These are phyloP conservation scores for Trichocladium antarcticum DNA, from an alignment of 495 filamentous ascomycete genomes.

Conservation along the genomic window DNA sequence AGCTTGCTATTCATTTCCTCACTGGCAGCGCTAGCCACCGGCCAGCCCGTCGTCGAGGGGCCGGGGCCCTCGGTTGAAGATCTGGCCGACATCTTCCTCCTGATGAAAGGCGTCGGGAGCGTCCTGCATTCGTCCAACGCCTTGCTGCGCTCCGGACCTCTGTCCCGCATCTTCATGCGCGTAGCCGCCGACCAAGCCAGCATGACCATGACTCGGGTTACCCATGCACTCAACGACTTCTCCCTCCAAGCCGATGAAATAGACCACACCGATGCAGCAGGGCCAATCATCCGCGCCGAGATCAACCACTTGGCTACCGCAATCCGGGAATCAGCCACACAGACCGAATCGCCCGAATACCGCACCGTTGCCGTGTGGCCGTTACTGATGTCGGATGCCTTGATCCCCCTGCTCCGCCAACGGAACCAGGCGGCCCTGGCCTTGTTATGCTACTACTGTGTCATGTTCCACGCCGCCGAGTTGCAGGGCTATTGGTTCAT, in stretches of 20 bases:
- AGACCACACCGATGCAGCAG: not conserved
- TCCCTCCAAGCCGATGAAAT: not conserved
- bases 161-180: constrained; percentile 9
- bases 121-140: constrained; percentile 12
- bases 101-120: constrained; percentile 19
- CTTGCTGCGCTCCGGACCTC: constrained; percentile 10
- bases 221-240: constrained; percentile 6
- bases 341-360: constrained; percentile 12
- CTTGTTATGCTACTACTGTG: constrained; percentile 21
- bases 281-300: constrained; percentile 9
- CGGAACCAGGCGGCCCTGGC: constrained; percentile 18
- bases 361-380: constrained; percentile 20
- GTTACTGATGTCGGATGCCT: constrained; percentile 13
- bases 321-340: constrained; percentile 4
- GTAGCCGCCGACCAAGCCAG: not conserved
- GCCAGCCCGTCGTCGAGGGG: not conserved
- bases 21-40: constrained; percentile 8
- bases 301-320: not conserved
- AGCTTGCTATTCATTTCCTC: constrained; percentile 19
- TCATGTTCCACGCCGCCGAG: constrained; percentile 18
- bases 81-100: constrained; percentile 16
- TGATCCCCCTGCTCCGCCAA: constrained; percentile 13
- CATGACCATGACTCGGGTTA: constrained; percentile 5
- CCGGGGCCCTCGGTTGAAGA: constrained; percentile 14
- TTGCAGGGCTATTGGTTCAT: constrained; percentile 19